Conservation (phyloP, 768 basidiomycete genomes). For the Auriculariales sp. region DNA sequence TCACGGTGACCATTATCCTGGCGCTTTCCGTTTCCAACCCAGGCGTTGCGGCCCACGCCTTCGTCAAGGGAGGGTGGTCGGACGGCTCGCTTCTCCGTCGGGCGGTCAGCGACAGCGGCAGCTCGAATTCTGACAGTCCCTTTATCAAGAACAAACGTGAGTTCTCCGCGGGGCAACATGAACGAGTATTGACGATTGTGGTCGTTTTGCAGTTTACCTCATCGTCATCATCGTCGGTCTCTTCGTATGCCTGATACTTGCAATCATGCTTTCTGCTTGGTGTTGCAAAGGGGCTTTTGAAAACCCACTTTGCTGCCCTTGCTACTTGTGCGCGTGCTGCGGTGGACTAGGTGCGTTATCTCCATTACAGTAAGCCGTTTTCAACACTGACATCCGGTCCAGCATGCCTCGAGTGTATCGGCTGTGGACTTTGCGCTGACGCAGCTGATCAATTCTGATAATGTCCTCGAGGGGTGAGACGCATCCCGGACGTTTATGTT, state of each 20-base stretch:
- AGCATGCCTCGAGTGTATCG: slow-evolving; percentile 57
- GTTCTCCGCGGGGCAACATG: not conserved
- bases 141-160: slow-evolving; percentile 11
- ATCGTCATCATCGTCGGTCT: slow-evolving; percentile 54
- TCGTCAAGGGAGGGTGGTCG: not conserved
- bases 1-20: not conserved
- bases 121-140: not conserved
- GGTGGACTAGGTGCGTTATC: slow-evolving; percentile 41
- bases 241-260: slow-evolving; percentile 36
- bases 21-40: not conserved
- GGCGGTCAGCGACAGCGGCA: not conserved
- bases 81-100: slow-evolving; percentile 1
- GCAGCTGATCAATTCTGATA: slow-evolving; percentile 18
- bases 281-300: slow-evolving; percentile 48
- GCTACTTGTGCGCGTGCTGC: slow-evolving; percentile 60
- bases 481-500: too few relatives aligned
- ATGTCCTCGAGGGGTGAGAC: not conserved
- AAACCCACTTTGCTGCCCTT: slow-evolving; percentile 29
- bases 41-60: not conserved
- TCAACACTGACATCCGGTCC: not conserved
- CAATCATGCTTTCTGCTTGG: slow-evolving; percentile 46
- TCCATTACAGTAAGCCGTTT: not conserved
- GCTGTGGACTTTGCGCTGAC: slow-evolving; percentile 53
- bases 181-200: not conserved
- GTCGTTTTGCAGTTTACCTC: slow-evolving; percentile 40